These are phyloP conservation scores for Trametes villosa DNA, from an alignment of 768 basidiomycete genomes.

Conservation along the genomic window DNA sequence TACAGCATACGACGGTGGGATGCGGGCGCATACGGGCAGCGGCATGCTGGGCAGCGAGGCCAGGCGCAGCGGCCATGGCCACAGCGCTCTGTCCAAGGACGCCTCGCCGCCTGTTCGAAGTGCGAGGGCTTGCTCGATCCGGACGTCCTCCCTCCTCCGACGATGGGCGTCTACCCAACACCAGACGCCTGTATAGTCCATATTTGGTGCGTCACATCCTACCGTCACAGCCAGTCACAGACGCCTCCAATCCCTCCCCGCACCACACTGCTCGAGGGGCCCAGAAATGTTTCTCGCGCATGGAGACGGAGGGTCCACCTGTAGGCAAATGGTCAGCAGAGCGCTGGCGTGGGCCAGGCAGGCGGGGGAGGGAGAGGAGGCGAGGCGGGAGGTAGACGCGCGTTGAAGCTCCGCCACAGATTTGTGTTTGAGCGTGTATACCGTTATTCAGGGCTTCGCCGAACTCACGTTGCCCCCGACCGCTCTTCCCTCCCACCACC, in stretches of 20 bases:
- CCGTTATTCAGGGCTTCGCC: conserved; percentile 28
- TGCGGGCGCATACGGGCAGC: not conserved
- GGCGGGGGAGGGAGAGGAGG: not conserved
- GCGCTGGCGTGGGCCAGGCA: not conserved
- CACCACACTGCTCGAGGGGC: not conserved
- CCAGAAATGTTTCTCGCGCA: not conserved
- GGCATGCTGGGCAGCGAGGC: not conserved
- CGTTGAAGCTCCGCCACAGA: conserved; percentile 29
- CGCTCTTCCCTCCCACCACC: conserved; percentile 33
- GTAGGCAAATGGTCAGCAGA: too few species aligned
- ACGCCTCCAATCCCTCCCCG: not conserved
- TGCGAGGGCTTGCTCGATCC: not conserved
- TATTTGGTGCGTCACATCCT: conserved; percentile 20
- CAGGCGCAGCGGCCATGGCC: not conserved
- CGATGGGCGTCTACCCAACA: not conserved
- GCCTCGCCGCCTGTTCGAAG: not conserved
- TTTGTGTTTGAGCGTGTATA: conserved; percentile 32
- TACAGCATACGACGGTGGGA: conserved; percentile 1
- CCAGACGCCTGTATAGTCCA: conserved; percentile 12
- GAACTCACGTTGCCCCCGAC: conserved; percentile 30
- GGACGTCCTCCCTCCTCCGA: not conserved
- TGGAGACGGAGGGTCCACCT: too few species aligned
- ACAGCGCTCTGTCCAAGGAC: not conserved
- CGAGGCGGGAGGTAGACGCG: conserved; percentile 4
- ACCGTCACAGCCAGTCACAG: conserved; percentile 18